Conservation (phyloP, 2,329 filamentous ascomycete genomes). For the Fusarium phyllophilum region DNA sequence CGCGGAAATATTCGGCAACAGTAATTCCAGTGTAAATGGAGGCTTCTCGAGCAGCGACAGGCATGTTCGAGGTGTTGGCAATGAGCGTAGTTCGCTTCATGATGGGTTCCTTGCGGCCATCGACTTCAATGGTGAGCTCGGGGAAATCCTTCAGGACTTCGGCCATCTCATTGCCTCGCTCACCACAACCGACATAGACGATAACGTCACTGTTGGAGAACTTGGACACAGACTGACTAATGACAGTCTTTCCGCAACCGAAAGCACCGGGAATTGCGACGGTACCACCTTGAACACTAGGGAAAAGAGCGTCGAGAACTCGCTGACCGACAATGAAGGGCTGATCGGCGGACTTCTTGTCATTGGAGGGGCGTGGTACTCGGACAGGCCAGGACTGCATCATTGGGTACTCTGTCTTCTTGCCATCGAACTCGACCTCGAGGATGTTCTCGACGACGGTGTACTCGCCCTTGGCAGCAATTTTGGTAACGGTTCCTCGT, state of each 20-base stretch:
- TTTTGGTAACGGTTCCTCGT: constrained; percentile 89
- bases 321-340: constrained; percentile 97
- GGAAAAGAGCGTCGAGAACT: constrained; percentile 95
- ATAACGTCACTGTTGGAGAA: constrained; percentile 99
- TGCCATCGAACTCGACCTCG: constrained; percentile 96
- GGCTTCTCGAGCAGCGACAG: constrained; percentile 95
- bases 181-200: constrained; percentile 91
- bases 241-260: constrained; percentile 99
- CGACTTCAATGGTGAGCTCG: constrained; percentile 93
- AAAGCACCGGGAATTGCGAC: constrained; percentile 98
- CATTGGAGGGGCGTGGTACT: constrained; percentile 89
- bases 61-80: constrained; percentile 99
- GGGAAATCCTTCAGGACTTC: constrained; percentile 99
- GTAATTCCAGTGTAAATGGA: constrained; percentile 98
- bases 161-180: constrained; percentile 99
- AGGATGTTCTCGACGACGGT: constrained; percentile 94
- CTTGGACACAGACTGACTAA: constrained; percentile 97
- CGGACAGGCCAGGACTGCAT: constrained; percentile 99
- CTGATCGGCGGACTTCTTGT: constrained; percentile 88
- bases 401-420: constrained; percentile 94
- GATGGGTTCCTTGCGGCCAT: constrained; percentile 96
- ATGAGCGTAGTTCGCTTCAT: constrained; percentile 99
- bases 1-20: constrained; percentile 95
- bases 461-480: constrained; percentile 89
- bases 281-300: constrained; percentile 94